Conservation (phyloP, 768 basidiomycete species). For the Rhizopogon roseolus region DNA sequence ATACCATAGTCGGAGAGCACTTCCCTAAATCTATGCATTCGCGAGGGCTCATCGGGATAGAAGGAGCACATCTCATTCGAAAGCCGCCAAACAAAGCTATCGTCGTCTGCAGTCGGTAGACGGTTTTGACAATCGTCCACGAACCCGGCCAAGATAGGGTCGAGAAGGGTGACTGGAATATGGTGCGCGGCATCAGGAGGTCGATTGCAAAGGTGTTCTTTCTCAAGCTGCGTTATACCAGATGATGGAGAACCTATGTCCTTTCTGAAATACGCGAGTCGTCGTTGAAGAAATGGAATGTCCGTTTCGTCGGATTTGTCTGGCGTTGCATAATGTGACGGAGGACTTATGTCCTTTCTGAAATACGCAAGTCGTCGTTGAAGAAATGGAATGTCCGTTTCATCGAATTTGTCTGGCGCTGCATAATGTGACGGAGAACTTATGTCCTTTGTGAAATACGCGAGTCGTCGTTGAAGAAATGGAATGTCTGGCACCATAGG, state of each 20-base stretch:
- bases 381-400: too few relatives aligned
- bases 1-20: background rate
- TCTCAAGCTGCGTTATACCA: background rate
- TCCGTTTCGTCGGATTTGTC: too few relatives aligned
- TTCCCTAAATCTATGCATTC: background rate
- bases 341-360: too few relatives aligned
- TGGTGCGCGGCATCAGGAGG: background rate
- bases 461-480: background rate
- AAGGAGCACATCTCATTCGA: slow-evolving; percentile 13
- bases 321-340: too few relatives aligned
- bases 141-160: background rate
- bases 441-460: background rate
- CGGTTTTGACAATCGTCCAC: background rate
- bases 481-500: too few relatives aligned
- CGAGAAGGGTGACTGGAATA: background rate
- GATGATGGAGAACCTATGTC: too few relatives aligned
- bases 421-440: too few relatives aligned
- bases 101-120: background rate
- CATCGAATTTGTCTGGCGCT: too few relatives aligned
- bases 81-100: slow-evolving; percentile 10
- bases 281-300: background rate
- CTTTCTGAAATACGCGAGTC: background rate
- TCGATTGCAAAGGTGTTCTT: background rate
- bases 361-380: background rate
- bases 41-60: slow-evolving; percentile 6